phyloP scores from a whole-genome alignment of 2,329 filamentous ascomycete species.

The Pseudogymnoascus sp. region DNA sequence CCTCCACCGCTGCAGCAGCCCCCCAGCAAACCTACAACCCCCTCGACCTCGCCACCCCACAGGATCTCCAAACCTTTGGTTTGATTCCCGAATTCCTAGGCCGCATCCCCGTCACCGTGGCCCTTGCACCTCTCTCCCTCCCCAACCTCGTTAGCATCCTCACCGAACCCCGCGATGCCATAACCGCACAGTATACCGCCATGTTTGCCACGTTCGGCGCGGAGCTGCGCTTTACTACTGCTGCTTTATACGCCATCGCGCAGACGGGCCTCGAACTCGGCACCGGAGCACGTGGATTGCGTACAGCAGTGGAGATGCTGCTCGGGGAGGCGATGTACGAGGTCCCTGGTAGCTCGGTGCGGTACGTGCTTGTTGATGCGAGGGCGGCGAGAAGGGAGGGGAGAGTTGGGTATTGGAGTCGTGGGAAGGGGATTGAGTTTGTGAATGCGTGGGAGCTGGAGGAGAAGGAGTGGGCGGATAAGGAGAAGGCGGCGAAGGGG shows the following conservation, averaged over 20 bases:
- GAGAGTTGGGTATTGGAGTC: slow-evolving; percentile 56
- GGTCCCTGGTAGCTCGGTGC: slow-evolving; percentile 53
- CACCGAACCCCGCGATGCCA: slow-evolving; percentile 82
- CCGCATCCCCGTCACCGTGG: slow-evolving; percentile 84
- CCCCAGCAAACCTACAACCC: slow-evolving; percentile 28
- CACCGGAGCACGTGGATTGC: slow-evolving; percentile 72
- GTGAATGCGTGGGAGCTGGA: slow-evolving; percentile 62
- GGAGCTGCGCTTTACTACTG: slow-evolving; percentile 73
- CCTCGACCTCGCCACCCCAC: slow-evolving; percentile 65
- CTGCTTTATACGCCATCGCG: slow-evolving; percentile 74
- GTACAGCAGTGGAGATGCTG: slow-evolving; percentile 74
- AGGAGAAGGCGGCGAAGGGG: slow-evolving; percentile 10
- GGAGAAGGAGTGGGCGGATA: slow-evolving; percentile 31
- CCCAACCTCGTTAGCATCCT: slow-evolving; percentile 73
- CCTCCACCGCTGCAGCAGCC: background rate
- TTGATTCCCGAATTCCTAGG: slow-evolving; percentile 95
- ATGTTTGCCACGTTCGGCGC: slow-evolving; percentile 70
- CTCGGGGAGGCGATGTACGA: slow-evolving; percentile 77
- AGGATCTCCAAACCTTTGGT: slow-evolving; percentile 75
- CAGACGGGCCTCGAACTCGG: slow-evolving; percentile 53
- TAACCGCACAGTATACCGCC: slow-evolving; percentile 81
- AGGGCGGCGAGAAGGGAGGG: slow-evolving; percentile 54
- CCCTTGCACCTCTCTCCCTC: slow-evolving; percentile 66
- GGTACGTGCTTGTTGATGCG: slow-evolving; percentile 64
- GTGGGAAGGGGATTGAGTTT: slow-evolving; percentile 62